Conservation (phyloP, 1,284 basidiomycete species). For the Caloboletus firmus region DNA sequence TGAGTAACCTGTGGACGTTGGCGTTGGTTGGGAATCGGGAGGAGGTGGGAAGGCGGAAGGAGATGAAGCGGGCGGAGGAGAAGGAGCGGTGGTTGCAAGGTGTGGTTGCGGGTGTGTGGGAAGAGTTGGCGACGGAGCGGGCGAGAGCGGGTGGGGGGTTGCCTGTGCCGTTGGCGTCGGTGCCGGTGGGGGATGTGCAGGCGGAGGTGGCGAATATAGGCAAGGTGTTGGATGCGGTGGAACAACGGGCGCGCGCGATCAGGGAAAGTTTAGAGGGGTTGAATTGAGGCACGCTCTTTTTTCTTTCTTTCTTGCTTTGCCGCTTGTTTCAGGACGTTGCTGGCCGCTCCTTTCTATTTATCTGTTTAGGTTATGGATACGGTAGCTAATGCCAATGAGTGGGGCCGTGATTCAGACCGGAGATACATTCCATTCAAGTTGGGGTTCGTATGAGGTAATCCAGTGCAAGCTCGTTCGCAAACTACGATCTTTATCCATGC, state of each 20-base stretch:
- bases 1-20: constrained; percentile 78
- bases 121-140: constrained; percentile 56
- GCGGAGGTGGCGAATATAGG: constrained; percentile 53
- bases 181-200: constrained; percentile 37
- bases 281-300: constrained; percentile 13
- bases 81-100: constrained; percentile 72
- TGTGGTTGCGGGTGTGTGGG: constrained; percentile 66
- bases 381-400: not conserved
- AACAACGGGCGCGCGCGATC: constrained; percentile 51
- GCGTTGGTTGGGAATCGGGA: constrained; percentile 54
- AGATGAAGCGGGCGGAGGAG: constrained; percentile 58
- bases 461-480: not conserved
- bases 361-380: not conserved
- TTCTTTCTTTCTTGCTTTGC: not conserved
- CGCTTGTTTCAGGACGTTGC: not conserved
- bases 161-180: constrained; percentile 16
- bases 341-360: not conserved
- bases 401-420: too few relatives aligned
- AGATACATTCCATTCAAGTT: not conserved
- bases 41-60: constrained; percentile 54
- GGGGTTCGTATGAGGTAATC: not conserved
- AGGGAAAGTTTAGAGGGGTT: constrained; percentile 36
- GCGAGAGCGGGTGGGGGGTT: constrained; percentile 14
- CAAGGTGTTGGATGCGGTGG: constrained; percentile 55
- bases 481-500: not conserved